Evolutionary conservation across 2,329 filamentous ascomycete species (phyloP), one percentile per base, ranked within the genome.

Genomic region (Pyrenophora seminiperda): DNA sequence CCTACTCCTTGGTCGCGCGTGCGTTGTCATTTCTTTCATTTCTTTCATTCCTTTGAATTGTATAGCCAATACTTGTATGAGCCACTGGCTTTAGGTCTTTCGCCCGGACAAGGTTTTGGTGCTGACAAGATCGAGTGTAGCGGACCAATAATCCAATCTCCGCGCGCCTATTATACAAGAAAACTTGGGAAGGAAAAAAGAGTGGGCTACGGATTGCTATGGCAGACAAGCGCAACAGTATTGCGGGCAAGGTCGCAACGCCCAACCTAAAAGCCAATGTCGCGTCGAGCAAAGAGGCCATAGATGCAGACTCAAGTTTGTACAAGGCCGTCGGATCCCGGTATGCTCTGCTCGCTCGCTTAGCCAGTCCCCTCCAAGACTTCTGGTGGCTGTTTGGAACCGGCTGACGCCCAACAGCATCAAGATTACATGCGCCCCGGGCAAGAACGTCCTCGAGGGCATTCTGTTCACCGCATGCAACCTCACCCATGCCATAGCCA

Each of bases 401-500:
- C 27, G 17, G 41, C 63, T 68, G 39, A 68, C 54, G 36, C 42
- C 30, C 22, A 17, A 30, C 67, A 86, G 83, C 50, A 76, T 86
- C 63, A 83, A 81, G 59, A 70, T 87, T 57, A 84, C 77, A 47
- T 85, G 82, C 41, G 75, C 77, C 13, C 72, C 77, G 20, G 77
- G 76, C 46, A 73, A 78, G 43, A 76, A 78, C 34, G 80, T 77
- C 18, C 73, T 84, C 51, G 83, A 87, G 69, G 84, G 84, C 62
- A 83, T 77, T 14, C 76, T 87, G 50, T 86, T 84, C 71, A 84
- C 83, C 20, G 82, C 81, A 37, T 83, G 81, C 67, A 82, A 83
- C 19, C 75, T 83, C 61, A 82, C 82, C 48, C 84, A 85, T 61
- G 75, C 85, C 49, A 75, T 87, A 60, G 83, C 81, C 36, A 79